Evolutionary conservation across 2,329 filamentous ascomycete species (phyloP), one percentile per base, ranked within the genome.

Genomic region (Pseudopithomyces maydicus): DNA sequence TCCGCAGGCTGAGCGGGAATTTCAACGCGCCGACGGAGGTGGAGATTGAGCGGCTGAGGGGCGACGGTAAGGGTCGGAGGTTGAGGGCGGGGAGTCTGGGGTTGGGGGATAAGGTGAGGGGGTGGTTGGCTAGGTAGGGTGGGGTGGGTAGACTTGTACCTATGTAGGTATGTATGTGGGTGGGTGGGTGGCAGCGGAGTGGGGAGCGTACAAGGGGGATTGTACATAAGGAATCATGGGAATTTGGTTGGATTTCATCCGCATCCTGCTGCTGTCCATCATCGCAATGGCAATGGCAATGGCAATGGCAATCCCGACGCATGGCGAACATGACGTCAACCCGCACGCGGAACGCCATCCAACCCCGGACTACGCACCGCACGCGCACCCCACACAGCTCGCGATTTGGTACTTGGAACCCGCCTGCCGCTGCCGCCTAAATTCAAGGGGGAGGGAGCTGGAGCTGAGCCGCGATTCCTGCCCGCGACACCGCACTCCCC

Each of bases 11-110:
- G 46, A 69, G 66, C 49, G 68, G 63, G 14, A 65, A 65, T 11
- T 71, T 71, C 55, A 70, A 71, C 36, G 61, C 66, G 10, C 69
- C 69, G n/a, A 71, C 69, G 14, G 26, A 63, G 12, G 54, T 67
- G 7, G 67, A 70, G 43, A 51, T 71, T 1, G 58, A 66, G 54
- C 57, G 61, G 45, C 54, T 65, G 14, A 65, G 56, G 3, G 54
- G 29, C 20, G 29, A 39, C 15, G 35, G 29, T 17, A 12, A 42
- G 15, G 17, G 12, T 23, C 10, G 38, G 23, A 29, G n/a, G 44
- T n/a, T n/a, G 11, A 7, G 5, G 52, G 29, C 12, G 29, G 32
- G 52, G 44, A 36, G n/a, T 22, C 1, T 0, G n/a, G 33, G n/a
- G 41, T 17, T 52, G n/a, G 39, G 23, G 48, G 35, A 14, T 10